Evolutionary conservation across 192 early-diverging fungal species (phyloP).

Genomic region (Umbelopsis vinacea): DNA sequence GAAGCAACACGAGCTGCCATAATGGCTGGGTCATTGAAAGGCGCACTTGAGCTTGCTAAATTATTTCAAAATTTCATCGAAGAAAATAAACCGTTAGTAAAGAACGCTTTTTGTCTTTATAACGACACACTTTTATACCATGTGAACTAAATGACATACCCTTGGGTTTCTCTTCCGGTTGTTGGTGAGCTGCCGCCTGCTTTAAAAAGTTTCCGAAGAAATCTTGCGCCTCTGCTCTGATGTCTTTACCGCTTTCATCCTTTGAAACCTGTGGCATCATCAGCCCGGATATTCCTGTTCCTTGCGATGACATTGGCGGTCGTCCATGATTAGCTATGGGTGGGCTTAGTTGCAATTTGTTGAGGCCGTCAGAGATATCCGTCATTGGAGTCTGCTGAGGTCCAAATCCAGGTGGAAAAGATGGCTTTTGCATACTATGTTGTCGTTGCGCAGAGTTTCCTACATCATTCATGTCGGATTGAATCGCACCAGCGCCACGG

Average conservation of each 20-base stretch:
- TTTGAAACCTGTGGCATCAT: background rate
- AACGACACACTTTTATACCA: background rate
- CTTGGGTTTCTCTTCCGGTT: conserved; percentile 19
- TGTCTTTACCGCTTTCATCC: background rate
- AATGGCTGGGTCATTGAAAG: conserved; percentile 66
- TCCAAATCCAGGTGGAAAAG: conserved; percentile 28
- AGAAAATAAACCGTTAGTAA: background rate
- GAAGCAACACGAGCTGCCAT: conserved; percentile 55
- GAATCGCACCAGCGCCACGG: no score
- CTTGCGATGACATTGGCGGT: background rate
- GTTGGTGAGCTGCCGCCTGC: conserved; percentile 47
- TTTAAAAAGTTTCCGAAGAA: conserved; percentile 66
- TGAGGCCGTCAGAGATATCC: background rate
- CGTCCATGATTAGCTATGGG: conserved; percentile 15
- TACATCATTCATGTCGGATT: no score
- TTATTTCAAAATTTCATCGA: background rate
- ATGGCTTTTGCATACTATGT: conserved; percentile 18
- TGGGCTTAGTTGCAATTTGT: conserved; percentile 27
- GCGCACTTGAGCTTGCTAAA: conserved; percentile 26
- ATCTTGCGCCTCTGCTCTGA: conserved; percentile 52
- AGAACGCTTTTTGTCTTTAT: background rate
- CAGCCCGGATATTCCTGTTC: background rate
- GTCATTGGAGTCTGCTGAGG: background rate
- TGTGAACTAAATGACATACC: conserved; percentile 14
- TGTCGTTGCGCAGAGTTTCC: background rate